These are phyloP conservation scores for Eucalyptus sp. DNA, from an alignment of 345 rosid genomes.

Conservation along the genomic window DNA sequence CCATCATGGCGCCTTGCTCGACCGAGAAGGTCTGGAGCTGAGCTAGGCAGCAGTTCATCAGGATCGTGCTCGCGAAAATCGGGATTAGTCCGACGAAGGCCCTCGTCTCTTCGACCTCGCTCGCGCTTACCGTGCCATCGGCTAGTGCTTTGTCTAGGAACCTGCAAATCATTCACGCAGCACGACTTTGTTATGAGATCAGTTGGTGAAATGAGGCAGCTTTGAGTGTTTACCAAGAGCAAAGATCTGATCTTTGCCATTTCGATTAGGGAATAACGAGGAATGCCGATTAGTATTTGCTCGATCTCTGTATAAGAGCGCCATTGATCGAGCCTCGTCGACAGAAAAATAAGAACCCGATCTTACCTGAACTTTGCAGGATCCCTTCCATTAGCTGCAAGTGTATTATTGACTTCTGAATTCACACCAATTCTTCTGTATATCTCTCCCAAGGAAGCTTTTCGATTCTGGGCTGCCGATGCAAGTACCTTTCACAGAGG, in stretches of 20 bases:
- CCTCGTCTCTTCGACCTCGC: constrained; percentile 39
- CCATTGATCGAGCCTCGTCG: neutral
- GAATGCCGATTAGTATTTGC: neutral
- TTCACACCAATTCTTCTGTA: neutral
- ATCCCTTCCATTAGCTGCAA: neutral
- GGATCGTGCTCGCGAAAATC: constrained; percentile 47
- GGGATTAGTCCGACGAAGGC: constrained; percentile 43
- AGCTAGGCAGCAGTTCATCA: constrained; percentile 54
- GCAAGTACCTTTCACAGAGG: constrained; percentile 18
- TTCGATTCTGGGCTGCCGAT: constrained; percentile 31
- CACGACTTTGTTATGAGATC: neutral
- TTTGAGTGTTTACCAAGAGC: neutral
- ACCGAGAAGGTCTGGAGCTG: constrained; percentile 51
- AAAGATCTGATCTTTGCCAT: neutral
- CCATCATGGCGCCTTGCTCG: constrained; percentile 42
- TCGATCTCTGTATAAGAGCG: neutral
- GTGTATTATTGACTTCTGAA: neutral
- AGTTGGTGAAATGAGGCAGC: neutral
- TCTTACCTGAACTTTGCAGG: constrained; percentile 22
- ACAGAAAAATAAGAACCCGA: neutral
- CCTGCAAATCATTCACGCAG: constrained; percentile 6
- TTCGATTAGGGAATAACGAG: neutral
- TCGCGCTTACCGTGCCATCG: constrained; percentile 5
- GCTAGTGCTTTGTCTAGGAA: constrained; percentile 28
- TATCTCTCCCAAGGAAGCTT: constrained; percentile 2